Conservation (phyloP, 140 eudicot species). For the Oenanthe javanica region DNA sequence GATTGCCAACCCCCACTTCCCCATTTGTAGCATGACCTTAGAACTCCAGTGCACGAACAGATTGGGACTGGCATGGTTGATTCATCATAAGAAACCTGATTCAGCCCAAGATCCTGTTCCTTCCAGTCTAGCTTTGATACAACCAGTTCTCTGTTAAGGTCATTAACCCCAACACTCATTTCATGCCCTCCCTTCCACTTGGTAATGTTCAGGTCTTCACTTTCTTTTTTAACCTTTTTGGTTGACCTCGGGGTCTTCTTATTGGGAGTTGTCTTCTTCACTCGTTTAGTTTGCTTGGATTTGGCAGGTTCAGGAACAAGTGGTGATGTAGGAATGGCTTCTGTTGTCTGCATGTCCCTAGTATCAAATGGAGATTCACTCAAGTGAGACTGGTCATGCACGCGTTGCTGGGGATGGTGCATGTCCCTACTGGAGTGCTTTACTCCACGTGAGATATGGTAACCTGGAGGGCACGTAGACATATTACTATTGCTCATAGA, state of each 20-base stretch:
- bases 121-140: constrained; percentile 53
- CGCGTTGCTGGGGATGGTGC: constrained; percentile 68
- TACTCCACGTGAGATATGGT: constrained; percentile 69
- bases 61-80: constrained; percentile 80
- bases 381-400: constrained; percentile 37
- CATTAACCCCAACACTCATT: constrained; percentile 29
- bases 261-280: constrained; percentile 21
- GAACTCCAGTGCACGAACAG: constrained; percentile 77
- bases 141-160: constrained; percentile 28
- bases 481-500: constrained; percentile 43
- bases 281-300: constrained; percentile 36
- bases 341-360: constrained; percentile 27
- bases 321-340: constrained; percentile 30
- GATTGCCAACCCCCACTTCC: constrained; percentile 99
- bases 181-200: constrained; percentile 38
- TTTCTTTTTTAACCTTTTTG: constrained; percentile 48
- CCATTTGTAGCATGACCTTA: constrained; percentile 93
- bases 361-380: constrained; percentile 24
- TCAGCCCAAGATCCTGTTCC: constrained; percentile 62
- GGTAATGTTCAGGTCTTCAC: constrained; percentile 52
- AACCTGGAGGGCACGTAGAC: constrained; percentile 69
- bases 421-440: too few species aligned
- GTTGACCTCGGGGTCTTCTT: constrained; percentile 41
- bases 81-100: constrained; percentile 68
- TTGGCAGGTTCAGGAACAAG: constrained; percentile 42